Base-by-base conservation (phyloP, 768 basidiomycete species). In the Epithele typhae region DNA sequence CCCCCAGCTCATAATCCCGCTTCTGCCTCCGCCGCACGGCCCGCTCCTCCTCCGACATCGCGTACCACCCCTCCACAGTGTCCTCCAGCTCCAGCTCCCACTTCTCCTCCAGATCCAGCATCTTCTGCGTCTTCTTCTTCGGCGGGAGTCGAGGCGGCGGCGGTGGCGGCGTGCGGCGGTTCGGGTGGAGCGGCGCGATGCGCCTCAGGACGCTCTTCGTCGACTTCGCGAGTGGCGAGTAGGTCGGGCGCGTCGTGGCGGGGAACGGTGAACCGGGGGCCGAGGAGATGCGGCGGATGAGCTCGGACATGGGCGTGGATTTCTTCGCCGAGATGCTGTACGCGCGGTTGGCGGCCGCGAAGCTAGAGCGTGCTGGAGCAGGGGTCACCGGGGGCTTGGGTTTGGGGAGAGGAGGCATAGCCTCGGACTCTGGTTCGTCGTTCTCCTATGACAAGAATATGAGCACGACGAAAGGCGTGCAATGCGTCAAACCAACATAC, bases 31-130 rank as follows among this genome's bases (percentile, higher is more conserved):
- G 74, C 60, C 85, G 61, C 40, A 64, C 66, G 35, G 60, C 63
- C 23, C 64, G 64, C 52, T 78, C 72, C 40, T 55, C 58, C 35
- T 66, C 59, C 3, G 57, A 38, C 43, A 67, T 46, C 22, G 55
- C 55, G 38, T 51, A 64, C 67, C 84, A 78, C 15, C 86, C 87
- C 10, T 86, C 85, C 3, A 85, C 68, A 35, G 71, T 79, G 52
- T 90, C 87, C 21, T 84, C 71, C 47, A 90, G 64, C 65, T 91
- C 87, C 62, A 86, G 79, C 59, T 89, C 87, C 76, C 88, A 88
- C 57, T 74, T 76, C 62, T 90, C 87, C 64, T 90, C 87, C 58
- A 77, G 65, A 57, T 81, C 77, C 19, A 85, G 64, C 64, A 87
- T 79, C 61, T 89, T 90, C 71, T 88, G 88, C 42, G 79, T 82